Evolutionary conservation across 164 flowering plant species (phyloP).

Genomic region (Magnolia kwangsiensis): DNA sequence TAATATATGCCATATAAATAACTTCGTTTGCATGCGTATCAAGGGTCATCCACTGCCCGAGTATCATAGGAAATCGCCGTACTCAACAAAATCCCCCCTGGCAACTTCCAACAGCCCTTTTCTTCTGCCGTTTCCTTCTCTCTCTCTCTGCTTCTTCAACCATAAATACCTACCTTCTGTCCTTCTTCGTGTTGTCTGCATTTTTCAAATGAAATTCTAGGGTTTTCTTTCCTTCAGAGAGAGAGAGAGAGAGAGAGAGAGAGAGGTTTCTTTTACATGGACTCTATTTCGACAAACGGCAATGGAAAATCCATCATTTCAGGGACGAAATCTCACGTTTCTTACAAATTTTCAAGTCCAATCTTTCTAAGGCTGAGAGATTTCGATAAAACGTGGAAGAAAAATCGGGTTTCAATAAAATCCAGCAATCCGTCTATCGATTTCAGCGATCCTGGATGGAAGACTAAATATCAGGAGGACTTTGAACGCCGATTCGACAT

Average conservation of each 20-base stretch:
- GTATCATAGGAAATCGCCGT: too few relatives aligned
- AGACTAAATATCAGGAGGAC: conserved; percentile 52
- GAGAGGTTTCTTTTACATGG: conserved; percentile 24
- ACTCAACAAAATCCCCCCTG: too few relatives aligned
- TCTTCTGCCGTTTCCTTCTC: too few relatives aligned
- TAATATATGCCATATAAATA: too few relatives aligned
- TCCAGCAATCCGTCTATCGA: conserved; percentile 22
- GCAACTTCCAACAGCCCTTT: too few relatives aligned
- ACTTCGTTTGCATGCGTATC: too few relatives aligned
- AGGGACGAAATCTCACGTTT: conserved; percentile 4
- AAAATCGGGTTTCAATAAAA: conserved; percentile 15
- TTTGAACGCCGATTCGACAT: conserved; percentile 60
- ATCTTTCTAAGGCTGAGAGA: conserved; percentile 1
- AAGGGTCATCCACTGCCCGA: too few relatives aligned
- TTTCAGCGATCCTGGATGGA: conserved; percentile 57
- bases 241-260: conserved; percentile 1
- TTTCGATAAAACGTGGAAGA: background rate
- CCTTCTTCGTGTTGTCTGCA: background rate
- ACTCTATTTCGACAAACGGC: conserved; percentile 34
- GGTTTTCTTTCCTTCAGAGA: too few relatives aligned
- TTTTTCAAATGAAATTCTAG: too few relatives aligned
- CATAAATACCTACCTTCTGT: background rate
- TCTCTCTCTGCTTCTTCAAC: background rate
- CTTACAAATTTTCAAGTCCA: background rate
- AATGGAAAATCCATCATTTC: conserved; percentile 18